These are phyloP conservation scores for Pleurostoma richardsiae DNA, from an alignment of 2,329 filamentous ascomycete genomes.

Conservation along the genomic window DNA sequence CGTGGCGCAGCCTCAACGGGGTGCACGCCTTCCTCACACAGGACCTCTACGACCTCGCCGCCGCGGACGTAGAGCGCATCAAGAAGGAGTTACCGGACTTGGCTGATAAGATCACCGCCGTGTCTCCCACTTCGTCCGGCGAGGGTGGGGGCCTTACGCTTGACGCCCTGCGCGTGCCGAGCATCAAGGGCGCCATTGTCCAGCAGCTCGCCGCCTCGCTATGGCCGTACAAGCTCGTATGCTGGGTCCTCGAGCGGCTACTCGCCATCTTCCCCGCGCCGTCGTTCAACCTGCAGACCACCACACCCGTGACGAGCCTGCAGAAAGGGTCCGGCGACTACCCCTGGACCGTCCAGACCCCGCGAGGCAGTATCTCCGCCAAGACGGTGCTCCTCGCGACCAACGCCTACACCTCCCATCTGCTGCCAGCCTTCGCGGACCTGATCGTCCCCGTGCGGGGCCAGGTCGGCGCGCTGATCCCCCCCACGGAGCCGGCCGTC, in stretches of 20 bases:
- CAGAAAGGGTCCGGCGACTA: constrained; percentile 7
- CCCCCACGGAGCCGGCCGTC: constrained; percentile 33
- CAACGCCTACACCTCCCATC: constrained; percentile 76
- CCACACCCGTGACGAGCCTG: constrained; percentile 56
- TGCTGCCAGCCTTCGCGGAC: constrained; percentile 64
- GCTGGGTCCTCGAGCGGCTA: constrained; percentile 62
- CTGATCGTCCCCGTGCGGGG: constrained; percentile 75
- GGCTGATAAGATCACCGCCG: constrained; percentile 39
- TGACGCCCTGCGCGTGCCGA: constrained; percentile 46
- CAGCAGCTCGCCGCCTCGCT: constrained; percentile 62
- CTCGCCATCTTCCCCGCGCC: constrained; percentile 28
- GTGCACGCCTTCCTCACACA: constrained; percentile 59
- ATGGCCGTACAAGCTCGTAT: constrained; percentile 83
- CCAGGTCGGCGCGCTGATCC: constrained; percentile 62
- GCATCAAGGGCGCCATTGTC: constrained; percentile 58
- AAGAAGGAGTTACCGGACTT: constrained; percentile 50
- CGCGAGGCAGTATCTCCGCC: constrained; percentile 61
- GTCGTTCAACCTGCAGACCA: constrained; percentile 68
- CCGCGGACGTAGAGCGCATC: constrained; percentile 45
- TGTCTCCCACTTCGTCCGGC: constrained; percentile 9
- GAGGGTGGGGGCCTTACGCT: constrained; percentile 29
- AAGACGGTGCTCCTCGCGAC: constrained; percentile 69
- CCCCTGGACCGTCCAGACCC: constrained; percentile 60
- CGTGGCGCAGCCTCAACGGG: constrained; percentile 60
- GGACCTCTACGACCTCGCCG: constrained; percentile 47